A percentile compares a stretch with the other conserved stretches of the same genome.
Evolutionary conservation across 495 filamentous ascomycete genomes (phyloP).

Genomic region (Pyrenula massariospora): DNA sequence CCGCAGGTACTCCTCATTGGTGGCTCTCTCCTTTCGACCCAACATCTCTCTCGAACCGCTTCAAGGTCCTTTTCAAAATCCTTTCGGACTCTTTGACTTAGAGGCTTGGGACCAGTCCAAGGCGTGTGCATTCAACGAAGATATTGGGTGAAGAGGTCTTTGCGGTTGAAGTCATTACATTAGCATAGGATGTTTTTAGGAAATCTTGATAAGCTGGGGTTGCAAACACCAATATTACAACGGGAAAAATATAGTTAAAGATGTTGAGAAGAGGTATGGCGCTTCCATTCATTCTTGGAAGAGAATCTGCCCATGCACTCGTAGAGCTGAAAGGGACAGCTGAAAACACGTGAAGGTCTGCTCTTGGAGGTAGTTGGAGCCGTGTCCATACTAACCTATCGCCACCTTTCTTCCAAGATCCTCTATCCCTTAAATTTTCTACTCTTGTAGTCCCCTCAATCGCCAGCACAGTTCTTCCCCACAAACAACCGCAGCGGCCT

Average conservation of each 20-base stretch:
- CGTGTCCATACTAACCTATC: no score
- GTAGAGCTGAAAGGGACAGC: slow-evolving; percentile 71
- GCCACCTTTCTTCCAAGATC: no score
- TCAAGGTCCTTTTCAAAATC: slow-evolving; percentile 31
- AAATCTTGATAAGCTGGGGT: slow-evolving; percentile 18
- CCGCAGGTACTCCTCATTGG: slow-evolving; percentile 56
- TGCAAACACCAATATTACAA: slow-evolving; percentile 60
- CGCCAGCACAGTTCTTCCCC: no score
- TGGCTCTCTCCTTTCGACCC: slow-evolving; percentile 43
- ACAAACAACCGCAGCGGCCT: no score
- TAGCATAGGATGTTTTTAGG: slow-evolving; percentile 5
- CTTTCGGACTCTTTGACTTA: slow-evolving; percentile 24
- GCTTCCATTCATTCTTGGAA: slow-evolving; percentile 96
- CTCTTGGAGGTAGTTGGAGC: not conserved
- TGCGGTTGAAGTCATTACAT: slow-evolving; percentile 74
- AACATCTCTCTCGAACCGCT: slow-evolving; percentile 43
- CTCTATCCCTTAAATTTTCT: no score
- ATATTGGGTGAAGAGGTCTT: slow-evolving; percentile 89
- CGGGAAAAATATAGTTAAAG: slow-evolving; percentile 67
- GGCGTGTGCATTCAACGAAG: slow-evolving; percentile 83
- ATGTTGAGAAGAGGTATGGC: slow-evolving; percentile 76
- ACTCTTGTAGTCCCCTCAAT: no score
- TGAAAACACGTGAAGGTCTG: slow-evolving; percentile 44
- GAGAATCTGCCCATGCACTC: slow-evolving; percentile 75
- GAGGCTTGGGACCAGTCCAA: slow-evolving; percentile 21